Percentiles rank a stretch among this genome's conserved stretches.
Conservation (phyloP, 805 yeast genomes). For the Cyberlindnera misumaiensis region DNA sequence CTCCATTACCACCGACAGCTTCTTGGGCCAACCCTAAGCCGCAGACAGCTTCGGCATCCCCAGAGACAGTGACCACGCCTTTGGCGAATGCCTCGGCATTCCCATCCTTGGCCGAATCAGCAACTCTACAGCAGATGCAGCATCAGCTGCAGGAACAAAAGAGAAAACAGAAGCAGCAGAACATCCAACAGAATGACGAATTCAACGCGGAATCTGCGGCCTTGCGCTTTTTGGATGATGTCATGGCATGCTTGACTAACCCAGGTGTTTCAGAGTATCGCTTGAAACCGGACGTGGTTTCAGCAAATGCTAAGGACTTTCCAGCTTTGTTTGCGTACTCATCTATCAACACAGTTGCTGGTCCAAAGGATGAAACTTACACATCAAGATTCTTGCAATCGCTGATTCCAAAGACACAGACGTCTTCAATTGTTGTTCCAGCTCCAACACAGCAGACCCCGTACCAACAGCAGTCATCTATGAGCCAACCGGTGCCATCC, state of each 20-base stretch:
- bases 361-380: conserved; percentile 22
- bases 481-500: conserved; percentile 7
- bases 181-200: conserved; percentile 18
- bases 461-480: background rate
- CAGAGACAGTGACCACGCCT: conserved; percentile 31
- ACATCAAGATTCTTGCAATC: conserved; percentile 29
- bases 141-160: conserved; percentile 21
- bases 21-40: conserved; percentile 46
- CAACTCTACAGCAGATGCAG: conserved; percentile 26
- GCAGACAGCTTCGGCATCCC: conserved; percentile 8
- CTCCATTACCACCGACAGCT: conserved; percentile 64
- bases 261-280: conserved; percentile 15
- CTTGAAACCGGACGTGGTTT: conserved; percentile 3
- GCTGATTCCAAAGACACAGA: conserved; percentile 27
- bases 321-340: conserved; percentile 7
- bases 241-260: conserved; percentile 35
- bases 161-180: conserved; percentile 20
- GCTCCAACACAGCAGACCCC: conserved; percentile 23
- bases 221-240: conserved; percentile 40
- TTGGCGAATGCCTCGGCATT: conserved; percentile 47
- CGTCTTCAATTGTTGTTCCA: background rate
- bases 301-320: background rate
- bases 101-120: conserved; percentile 49
- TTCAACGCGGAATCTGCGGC: conserved; percentile 39
- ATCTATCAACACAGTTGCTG: background rate